Evolutionary conservation across 352 stramenopile species (phyloP).

Genomic region (Phytophthora macrochlamydospora): DNA sequence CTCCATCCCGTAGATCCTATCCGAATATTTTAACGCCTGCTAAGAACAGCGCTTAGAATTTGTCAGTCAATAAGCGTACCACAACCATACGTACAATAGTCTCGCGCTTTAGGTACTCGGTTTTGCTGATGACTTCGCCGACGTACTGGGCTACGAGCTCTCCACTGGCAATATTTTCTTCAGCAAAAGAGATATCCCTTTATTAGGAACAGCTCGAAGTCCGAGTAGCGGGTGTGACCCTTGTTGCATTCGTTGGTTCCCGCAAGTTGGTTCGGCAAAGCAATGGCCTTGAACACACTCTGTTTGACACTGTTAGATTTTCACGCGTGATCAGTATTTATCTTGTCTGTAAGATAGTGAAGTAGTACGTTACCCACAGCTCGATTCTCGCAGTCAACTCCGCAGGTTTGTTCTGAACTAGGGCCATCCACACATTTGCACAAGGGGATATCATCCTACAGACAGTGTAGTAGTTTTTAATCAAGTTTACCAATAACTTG

Average conservation of each 20-base stretch:
- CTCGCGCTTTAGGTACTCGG: not conserved
- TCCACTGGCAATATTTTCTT: not conserved
- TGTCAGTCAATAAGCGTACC: not conserved
- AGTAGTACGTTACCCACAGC: conserved; percentile 3
- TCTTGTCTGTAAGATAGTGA: not conserved
- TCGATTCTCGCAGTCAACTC: conserved; percentile 3
- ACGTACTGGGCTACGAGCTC: not conserved
- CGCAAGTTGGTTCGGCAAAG: not conserved
- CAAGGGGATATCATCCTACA: not conserved
- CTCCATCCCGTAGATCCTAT: not conserved
- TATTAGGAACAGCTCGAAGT: not conserved
- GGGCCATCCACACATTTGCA: not conserved
- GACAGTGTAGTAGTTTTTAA: no score
- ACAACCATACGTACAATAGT: not conserved
- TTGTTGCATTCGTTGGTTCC: not conserved
- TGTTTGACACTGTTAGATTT: conserved; percentile 1
- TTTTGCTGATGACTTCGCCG: not conserved
- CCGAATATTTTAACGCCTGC: not conserved
- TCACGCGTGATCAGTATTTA: not conserved
- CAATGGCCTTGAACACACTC: not conserved
- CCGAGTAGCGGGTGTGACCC: not conserved
- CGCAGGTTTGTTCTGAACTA: conserved; percentile 1
- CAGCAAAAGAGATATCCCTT: not conserved
- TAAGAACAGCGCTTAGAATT: not conserved
- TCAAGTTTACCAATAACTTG: no score